Conservation (phyloP, 2,329 filamentous ascomycete species). For the Tolypocladium ophioglossoides region DNA sequence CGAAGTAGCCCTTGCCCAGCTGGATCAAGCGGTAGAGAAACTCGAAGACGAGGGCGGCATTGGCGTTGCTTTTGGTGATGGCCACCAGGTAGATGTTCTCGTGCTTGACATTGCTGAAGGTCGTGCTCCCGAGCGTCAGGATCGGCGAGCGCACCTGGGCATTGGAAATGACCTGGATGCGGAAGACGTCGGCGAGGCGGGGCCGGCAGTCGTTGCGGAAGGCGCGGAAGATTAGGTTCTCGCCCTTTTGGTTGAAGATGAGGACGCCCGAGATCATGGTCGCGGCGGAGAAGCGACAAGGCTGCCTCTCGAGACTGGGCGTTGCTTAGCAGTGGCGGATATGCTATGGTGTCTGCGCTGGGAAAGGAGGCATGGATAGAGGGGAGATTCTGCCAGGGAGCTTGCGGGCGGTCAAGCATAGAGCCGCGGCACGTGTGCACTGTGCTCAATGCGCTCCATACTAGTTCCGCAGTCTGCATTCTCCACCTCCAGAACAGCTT, state of each 20-base stretch:
- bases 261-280: slow-evolving; percentile 94
- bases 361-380: neutral
- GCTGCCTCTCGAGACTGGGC: neutral
- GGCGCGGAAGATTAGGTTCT: slow-evolving; percentile 98
- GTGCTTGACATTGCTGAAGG: slow-evolving; percentile 98
- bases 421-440: neutral
- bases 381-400: slow-evolving; percentile 1
- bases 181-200: slow-evolving; percentile 95
- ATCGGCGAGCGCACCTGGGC: slow-evolving; percentile 95
- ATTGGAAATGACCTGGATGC: slow-evolving; percentile 98
- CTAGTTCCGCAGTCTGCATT: no score
- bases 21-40: slow-evolving; percentile 89
- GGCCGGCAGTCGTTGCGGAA: slow-evolving; percentile 98
- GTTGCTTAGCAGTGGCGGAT: neutral
- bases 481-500: no score
- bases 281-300: slow-evolving; percentile 10
- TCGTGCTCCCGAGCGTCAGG: slow-evolving; percentile 91
- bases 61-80: slow-evolving; percentile 97
- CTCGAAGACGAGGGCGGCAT: slow-evolving; percentile 95
- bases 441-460: no score
- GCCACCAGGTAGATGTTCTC: slow-evolving; percentile 98
- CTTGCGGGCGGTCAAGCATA: neutral
- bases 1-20: slow-evolving; percentile 92
- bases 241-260: slow-evolving; percentile 98
- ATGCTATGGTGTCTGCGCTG: neutral